Evolutionary conservation across 2,329 filamentous ascomycete species (phyloP).

Genomic region (Calonectria multiphialidica): DNA sequence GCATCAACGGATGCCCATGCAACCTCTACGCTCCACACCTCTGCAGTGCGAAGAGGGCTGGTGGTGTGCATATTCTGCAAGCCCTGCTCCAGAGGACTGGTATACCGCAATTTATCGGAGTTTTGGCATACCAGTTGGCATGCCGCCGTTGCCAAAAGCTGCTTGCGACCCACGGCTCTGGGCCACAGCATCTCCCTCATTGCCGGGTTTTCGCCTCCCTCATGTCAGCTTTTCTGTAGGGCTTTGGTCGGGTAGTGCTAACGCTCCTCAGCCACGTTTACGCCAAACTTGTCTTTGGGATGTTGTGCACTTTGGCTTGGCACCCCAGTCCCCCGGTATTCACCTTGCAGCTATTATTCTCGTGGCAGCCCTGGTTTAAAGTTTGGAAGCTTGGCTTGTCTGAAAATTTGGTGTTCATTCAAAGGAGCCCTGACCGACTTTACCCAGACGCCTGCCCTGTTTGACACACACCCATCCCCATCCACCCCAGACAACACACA

Average conservation of each 20-base stretch:
- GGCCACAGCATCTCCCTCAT: neutral
- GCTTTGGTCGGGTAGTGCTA: neutral
- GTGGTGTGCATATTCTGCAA: neutral
- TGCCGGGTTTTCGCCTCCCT: neutral
- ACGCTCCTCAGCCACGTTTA: conserved; percentile 3
- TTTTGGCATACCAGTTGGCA: neutral
- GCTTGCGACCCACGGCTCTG: neutral
- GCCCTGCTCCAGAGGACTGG: neutral
- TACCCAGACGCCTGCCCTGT: neutral
- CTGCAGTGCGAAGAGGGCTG: neutral
- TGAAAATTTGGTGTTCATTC: neutral
- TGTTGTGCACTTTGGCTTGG: neutral
- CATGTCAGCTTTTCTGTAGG: neutral
- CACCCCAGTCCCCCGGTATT: neutral
- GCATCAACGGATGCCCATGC: neutral
- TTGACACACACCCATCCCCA: neutral
- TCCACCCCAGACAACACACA: neutral
- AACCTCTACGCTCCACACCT: neutral
- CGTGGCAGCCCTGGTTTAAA: neutral
- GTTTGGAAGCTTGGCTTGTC: neutral
- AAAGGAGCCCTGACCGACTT: neutral
- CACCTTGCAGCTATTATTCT: neutral
- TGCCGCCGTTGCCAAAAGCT: neutral
- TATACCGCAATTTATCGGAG: neutral
- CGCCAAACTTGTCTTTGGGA: neutral